A percentile compares a stretch with the other conserved stretches of the same genome.
Conservation (phyloP, 2,329 filamentous ascomycete genomes). For the Apiospora kogelbergensis region DNA sequence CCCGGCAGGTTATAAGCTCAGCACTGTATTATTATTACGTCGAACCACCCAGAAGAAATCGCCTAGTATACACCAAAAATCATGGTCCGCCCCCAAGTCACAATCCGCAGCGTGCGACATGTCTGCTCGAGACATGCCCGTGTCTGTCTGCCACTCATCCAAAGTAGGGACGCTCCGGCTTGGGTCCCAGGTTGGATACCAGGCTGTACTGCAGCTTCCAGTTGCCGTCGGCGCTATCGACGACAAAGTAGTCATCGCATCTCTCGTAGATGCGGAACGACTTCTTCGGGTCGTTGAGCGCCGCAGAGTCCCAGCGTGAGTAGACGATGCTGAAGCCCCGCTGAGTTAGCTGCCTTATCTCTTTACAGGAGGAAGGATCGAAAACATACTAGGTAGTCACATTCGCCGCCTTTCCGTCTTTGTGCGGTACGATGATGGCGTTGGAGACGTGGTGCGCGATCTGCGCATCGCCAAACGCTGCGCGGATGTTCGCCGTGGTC, state of each 20-base stretch:
- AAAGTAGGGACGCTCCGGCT: background rate
- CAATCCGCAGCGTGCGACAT: background rate
- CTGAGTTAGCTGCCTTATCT: background rate
- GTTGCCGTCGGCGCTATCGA: background rate
- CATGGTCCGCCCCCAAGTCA: no score
- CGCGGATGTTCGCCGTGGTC: background rate
- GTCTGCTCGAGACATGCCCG: no score
- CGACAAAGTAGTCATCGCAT: background rate
- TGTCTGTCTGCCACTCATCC: background rate
- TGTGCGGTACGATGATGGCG: background rate
- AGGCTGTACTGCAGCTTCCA: slow-evolving; percentile 9
- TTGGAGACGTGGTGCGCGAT: background rate
- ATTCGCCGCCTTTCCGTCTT: background rate
- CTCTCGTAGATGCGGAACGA: slow-evolving; percentile 9
- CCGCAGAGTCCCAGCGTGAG: background rate
- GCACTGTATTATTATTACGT: no score
- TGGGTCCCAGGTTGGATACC: background rate
- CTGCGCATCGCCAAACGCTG: background rate
- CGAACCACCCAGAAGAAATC: no score
- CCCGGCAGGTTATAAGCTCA: no score
- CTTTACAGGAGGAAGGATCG: background rate
- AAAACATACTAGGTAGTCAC: slow-evolving; percentile 1
- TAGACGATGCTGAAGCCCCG: background rate
- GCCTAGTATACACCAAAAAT: no score
- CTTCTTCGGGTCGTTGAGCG: background rate